A percentile compares a stretch with the other conserved stretches of the same genome.
These are phyloP conservation scores for Cucumis cinereus DNA, from an alignment of 306 rosid species.

Conservation along the genomic window DNA sequence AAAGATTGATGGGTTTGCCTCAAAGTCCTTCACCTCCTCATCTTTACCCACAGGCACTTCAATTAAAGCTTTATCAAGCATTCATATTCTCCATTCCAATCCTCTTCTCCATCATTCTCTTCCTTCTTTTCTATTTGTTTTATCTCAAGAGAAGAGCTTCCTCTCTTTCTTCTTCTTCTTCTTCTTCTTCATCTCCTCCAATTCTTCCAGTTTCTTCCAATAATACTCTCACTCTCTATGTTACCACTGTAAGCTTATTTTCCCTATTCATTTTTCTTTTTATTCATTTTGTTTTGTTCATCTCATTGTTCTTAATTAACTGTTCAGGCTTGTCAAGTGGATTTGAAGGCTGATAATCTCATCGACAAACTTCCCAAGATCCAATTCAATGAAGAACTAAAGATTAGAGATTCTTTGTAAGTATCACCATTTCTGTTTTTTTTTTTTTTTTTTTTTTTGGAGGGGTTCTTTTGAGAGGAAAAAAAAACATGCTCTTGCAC, in stretches of 20 bases:
- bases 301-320: not conserved
- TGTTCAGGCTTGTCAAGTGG: constrained; percentile 30
- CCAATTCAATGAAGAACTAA: constrained; percentile 51
- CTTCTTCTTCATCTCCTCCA: constrained; percentile 20
- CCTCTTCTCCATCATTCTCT: constrained; percentile 65
- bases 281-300: not conserved
- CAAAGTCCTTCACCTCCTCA: constrained; percentile 44
- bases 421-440: constrained; percentile 4
- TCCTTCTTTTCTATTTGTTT: constrained; percentile 13
- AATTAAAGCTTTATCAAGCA: constrained; percentile 80
- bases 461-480: not conserved
- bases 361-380: constrained; percentile 55
- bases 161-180: constrained; percentile 10
- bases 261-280: not conserved
- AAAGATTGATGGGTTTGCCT: constrained; percentile 32
- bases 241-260: constrained; percentile 26
- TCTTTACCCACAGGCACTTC: constrained; percentile 63
- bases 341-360: constrained; percentile 33
- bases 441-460: too few species aligned
- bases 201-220: constrained; percentile 24
- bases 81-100: constrained; percentile 87
- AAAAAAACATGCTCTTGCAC: not conserved
- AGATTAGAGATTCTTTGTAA: constrained; percentile 56
- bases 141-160: constrained; percentile 75
- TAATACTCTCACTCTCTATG: constrained; percentile 20